A percentile compares a stretch with the other conserved stretches of the same genome.
Evolutionary conservation across 2,329 filamentous ascomycete species (phyloP).

Genomic region (Rutstroemia sydowiana): DNA sequence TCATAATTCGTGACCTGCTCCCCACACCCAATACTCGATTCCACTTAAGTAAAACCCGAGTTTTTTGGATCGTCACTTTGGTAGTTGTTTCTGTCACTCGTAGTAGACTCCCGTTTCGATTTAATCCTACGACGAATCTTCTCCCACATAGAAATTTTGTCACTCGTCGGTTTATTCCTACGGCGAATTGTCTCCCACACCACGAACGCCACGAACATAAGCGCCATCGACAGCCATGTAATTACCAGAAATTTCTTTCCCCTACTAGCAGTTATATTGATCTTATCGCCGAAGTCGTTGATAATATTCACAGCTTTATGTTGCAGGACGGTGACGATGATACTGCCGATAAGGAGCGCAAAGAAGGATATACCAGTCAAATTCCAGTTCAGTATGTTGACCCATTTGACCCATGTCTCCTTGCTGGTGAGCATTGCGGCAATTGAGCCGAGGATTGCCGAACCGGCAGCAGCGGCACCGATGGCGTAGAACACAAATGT

Average conservation of each 20-base stretch:
- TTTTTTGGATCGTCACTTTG: too few species aligned
- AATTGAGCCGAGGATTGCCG: constrained; percentile 41
- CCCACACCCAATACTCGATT: too few species aligned
- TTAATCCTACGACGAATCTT: constrained; percentile 14
- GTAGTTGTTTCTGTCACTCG: background rate
- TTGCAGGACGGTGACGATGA: constrained; percentile 59
- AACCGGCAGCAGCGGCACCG: constrained; percentile 43
- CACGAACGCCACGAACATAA: constrained; percentile 33
- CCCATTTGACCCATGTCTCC: too few species aligned
- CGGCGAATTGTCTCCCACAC: constrained; percentile 27
- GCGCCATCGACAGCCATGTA: constrained; percentile 49
- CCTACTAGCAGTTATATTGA: constrained; percentile 31
- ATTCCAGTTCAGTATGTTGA: constrained; percentile 41
- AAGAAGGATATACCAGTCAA: constrained; percentile 41
- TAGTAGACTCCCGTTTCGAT: background rate
- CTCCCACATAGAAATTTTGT: too few species aligned
- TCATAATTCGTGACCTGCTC: background rate
- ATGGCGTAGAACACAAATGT: constrained; percentile 54
- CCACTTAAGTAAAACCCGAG: background rate
- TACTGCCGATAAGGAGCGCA: constrained; percentile 63
- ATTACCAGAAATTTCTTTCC: constrained; percentile 49
- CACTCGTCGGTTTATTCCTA: constrained; percentile 21
- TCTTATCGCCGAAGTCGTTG: constrained; percentile 30
- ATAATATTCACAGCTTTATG: constrained; percentile 45
- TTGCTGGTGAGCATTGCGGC: constrained; percentile 36